These are phyloP conservation scores for Skeletonema tropicum DNA, from an alignment of 108 stramenopile species.

Conservation along the genomic window DNA sequence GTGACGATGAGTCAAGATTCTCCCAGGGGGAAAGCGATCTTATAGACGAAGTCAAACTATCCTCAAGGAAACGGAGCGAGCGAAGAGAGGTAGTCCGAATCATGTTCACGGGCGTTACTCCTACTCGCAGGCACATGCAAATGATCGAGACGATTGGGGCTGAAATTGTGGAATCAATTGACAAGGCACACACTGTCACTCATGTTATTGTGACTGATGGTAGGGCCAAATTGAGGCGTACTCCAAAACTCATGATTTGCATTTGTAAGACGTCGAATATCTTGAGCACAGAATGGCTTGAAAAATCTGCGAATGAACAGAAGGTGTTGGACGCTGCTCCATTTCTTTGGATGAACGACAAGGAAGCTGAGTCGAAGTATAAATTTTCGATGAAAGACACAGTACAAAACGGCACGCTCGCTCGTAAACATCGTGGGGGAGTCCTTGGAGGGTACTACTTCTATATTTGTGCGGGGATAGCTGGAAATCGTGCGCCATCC, in stretches of 20 bases:
- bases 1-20: neutral
- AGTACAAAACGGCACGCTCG: slow-evolving; percentile 18
- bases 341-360: slow-evolving; percentile 32
- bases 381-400: slow-evolving; percentile 39
- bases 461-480: slow-evolving; percentile 46
- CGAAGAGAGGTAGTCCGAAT: slow-evolving; percentile 27
- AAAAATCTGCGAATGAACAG: slow-evolving; percentile 25
- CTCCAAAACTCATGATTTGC: slow-evolving; percentile 76
- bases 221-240: slow-evolving; percentile 47
- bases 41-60: slow-evolving; percentile 10
- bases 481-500: slow-evolving; percentile 51
- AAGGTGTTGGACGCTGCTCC: slow-evolving; percentile 11
- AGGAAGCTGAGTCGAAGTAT: slow-evolving; percentile 41
- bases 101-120: slow-evolving; percentile 48
- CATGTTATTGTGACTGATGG: slow-evolving; percentile 66
- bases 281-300: slow-evolving; percentile 54
- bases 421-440: slow-evolving; percentile 19
- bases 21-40: slow-evolving; percentile 7
- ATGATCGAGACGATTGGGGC: slow-evolving; percentile 66
- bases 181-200: slow-evolving; percentile 58
- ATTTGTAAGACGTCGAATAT: slow-evolving; percentile 58
- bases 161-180: slow-evolving; percentile 52
- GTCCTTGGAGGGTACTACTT: slow-evolving; percentile 31
- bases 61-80: slow-evolving; percentile 30
- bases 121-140: slow-evolving; percentile 46